These are phyloP conservation scores for Dryas alaskensis DNA, from an alignment of 306 rosid species.

Conservation along the genomic window DNA sequence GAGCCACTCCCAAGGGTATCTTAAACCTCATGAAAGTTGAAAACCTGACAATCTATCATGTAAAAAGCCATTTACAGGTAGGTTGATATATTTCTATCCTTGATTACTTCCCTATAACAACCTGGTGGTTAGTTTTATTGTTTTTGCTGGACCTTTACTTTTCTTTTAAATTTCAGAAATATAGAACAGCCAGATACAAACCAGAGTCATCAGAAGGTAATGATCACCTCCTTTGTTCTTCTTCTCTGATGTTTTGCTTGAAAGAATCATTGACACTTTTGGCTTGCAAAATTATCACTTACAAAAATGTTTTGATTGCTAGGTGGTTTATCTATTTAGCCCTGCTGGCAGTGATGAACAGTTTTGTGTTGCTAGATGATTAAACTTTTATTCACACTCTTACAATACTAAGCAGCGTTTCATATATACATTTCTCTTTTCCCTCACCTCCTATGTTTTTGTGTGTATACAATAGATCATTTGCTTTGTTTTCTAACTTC, in stretches of 20 bases:
- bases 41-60: slow-evolving; percentile 91
- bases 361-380: background rate
- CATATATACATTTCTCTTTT: slow-evolving; percentile 9
- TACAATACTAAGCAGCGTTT: background rate
- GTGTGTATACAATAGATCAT: background rate
- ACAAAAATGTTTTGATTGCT: background rate
- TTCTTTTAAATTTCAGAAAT: slow-evolving; percentile 60
- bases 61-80: slow-evolving; percentile 97
- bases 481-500: slow-evolving; percentile 13
- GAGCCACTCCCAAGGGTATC: slow-evolving; percentile 97
- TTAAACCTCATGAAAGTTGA: slow-evolving; percentile 79
- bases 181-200: slow-evolving; percentile 92
- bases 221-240: slow-evolving; percentile 24
- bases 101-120: slow-evolving; percentile 11
- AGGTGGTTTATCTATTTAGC: background rate
- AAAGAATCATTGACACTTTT: background rate
- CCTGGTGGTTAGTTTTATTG: slow-evolving; percentile 23
- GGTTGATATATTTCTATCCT: slow-evolving; percentile 10
- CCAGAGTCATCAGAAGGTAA: slow-evolving; percentile 88
- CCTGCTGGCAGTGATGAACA: background rate
- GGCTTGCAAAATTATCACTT: background rate
- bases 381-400: background rate
- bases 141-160: slow-evolving; percentile 7
- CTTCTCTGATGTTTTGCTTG: slow-evolving; percentile 16
- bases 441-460: slow-evolving; percentile 1